Percentiles rank a stretch among this genome's conserved stretches.
Conservation (phyloP, 306 rosid species). For the Cicer cuneatum region DNA sequence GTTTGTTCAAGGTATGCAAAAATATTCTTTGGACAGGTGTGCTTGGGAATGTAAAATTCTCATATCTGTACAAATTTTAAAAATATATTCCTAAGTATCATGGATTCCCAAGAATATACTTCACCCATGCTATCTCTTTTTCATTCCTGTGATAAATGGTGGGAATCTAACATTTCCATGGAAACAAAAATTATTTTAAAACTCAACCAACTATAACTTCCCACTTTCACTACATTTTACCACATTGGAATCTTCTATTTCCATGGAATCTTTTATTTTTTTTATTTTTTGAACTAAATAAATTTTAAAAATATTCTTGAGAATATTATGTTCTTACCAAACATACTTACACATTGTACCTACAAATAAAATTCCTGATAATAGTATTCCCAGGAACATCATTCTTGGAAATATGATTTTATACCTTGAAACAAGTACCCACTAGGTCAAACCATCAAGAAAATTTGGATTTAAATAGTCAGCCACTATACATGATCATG, state of each 20-base stretch:
- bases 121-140: not conserved
- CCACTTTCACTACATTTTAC: not conserved
- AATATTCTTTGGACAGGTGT: not conserved
- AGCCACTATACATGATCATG: not conserved
- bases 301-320: not conserved
- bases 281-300: not conserved
- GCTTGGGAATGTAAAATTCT: not conserved
- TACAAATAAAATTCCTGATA: not conserved
- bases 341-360: not conserved
- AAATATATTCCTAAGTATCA: not conserved
- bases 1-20: slow-evolving; percentile 1
- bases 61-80: not conserved
- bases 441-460: not conserved
- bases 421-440: not conserved
- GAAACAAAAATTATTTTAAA: not conserved
- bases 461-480: slow-evolving; percentile 1
- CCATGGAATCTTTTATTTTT: no score
- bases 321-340: not conserved
- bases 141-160: not conserved
- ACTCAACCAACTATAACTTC: slow-evolving; percentile 2
- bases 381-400: not conserved
- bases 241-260: not conserved
- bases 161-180: not conserved
- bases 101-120: not conserved
- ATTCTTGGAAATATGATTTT: not conserved